Evolutionary conservation across 2,329 filamentous ascomycete genomes (phyloP).

Genomic region (Allantophomopsis lycopodina): DNA sequence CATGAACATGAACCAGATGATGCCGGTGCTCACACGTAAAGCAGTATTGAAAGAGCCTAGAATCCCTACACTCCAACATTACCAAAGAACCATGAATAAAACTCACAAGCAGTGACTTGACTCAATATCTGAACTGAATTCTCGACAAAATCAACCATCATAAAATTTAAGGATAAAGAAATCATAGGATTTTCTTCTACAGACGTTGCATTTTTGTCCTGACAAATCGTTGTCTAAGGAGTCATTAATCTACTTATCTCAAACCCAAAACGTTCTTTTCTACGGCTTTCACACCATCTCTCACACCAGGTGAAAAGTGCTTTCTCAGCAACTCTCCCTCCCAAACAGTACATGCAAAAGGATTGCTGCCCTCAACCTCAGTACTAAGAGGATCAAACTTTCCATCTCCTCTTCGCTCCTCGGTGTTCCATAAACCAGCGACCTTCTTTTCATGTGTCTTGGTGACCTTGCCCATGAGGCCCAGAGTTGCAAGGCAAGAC

Average conservation of each 20-base stretch:
- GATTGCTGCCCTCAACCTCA: constrained; percentile 76
- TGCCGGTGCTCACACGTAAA: too few relatives aligned
- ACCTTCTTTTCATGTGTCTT: constrained; percentile 76
- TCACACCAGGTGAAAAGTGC: constrained; percentile 79
- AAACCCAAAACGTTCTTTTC: constrained; percentile 40
- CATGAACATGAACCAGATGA: too few relatives aligned
- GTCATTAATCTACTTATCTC: constrained; percentile 6
- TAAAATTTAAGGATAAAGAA: too few relatives aligned
- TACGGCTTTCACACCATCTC: constrained; percentile 57
- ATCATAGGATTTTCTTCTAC: too few relatives aligned
- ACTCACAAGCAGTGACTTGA: too few relatives aligned
- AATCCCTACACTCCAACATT: too few relatives aligned
- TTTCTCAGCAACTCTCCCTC: constrained; percentile 75
- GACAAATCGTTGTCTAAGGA: too few relatives aligned
- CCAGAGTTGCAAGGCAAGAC: constrained; percentile 66
- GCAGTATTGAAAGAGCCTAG: too few relatives aligned
- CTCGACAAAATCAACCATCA: too few relatives aligned
- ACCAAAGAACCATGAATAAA: too few relatives aligned
- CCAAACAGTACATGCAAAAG: constrained; percentile 83
- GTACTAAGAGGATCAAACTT: constrained; percentile 61
- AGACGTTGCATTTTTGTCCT: too few relatives aligned
- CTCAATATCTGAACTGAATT: too few relatives aligned
- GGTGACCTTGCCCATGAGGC: constrained; percentile 63
- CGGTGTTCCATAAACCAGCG: constrained; percentile 80
- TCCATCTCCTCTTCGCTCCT: constrained; percentile 86